Base-by-base conservation (phyloP, 495 filamentous ascomycete species). In the Aspergillus avenaceus region DNA sequence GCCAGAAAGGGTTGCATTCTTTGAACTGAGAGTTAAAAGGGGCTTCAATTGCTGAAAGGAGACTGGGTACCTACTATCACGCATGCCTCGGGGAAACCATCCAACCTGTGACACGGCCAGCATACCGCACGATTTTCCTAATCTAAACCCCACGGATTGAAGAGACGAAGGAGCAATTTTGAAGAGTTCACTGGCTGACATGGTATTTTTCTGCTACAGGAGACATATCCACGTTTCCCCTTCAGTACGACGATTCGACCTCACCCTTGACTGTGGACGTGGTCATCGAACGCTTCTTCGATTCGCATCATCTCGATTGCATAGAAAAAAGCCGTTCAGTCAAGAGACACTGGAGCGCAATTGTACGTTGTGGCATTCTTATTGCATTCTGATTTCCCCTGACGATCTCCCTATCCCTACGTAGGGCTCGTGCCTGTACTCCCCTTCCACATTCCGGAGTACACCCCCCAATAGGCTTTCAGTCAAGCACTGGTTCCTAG, bases 401-500 rank as follows among this genome's bases (percentile, higher is more conserved):
- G 69, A 73, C 67, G 57, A 70, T 72, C 63, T 59, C 56, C 63
- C 55, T 54, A 54, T 64, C 69, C 72, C 67, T 71, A 59, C 64
- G 65, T 71, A 76, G 71, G 71, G 68, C 71, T 70, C 60, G 64
- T 67, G 62, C 60, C 62, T 71, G 59, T 57, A 62, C 63, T 68
- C 49, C 56, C 52, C 67, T 70, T 61, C 77, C 76, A 80, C 77
- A 79, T 80, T 78, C 78, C 77, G 65, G 71, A 76, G 70, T 52
- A 59, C 55, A 58, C 69, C n/a, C n/a, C n/a, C 34, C 34, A 38
- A 54, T 49, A 56, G 55, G 62, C 63, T 49, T 53, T 47, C 58
- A 49, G 56, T 51, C 52, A 62, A 57, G 54, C 53, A 54, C 51
- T 49, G 42, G 58, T 59, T 73, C 69, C 70, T 72, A 74, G 66